Base-by-base conservation (phyloP, 1,284 basidiomycete species). In the Mycocalia duriaeana region DNA sequence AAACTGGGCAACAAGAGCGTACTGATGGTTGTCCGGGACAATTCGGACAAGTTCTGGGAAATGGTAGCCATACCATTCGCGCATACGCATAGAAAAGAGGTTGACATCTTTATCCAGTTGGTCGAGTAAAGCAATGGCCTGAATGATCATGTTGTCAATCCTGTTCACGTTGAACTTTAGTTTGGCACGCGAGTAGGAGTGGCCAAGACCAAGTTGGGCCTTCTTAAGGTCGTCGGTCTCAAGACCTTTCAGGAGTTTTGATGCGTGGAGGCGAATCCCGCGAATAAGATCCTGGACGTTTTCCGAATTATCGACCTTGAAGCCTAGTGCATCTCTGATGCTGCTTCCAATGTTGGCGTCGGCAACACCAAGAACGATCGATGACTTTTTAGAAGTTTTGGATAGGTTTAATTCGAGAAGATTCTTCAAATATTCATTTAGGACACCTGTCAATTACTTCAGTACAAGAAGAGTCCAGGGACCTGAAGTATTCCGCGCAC, bases 11-110 rank as follows among this genome's bases (percentile, higher is more conserved):
- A 88, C 79, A 25, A 79, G 79, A n/a, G 94, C 94, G 66, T 98
- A 99, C 62, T 90, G 86, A 67, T 95, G 86, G 67, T 96, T 96
- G 70, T 99, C 96, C 50, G 94, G 83, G 1, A 98, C 93, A 59
- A 99, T 76, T 60, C 82, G 89, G 72, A 96, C 83, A 54, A 99
- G 88, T 72, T 99, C 96, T 44, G 95, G 95, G 77, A 97, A 99
- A 69, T 99, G 96, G 77, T 96, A 99, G n/a, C 96, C 95, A 69
- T 99, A 99, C 96, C 96, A 99, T 68, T 99, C 95, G 57, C 95
- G 80, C 46, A 97, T 86, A 46, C 95, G 89, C 95, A 99, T 99
- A 22, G 94, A 89, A 66, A 99, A 98, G 22, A 95, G 85, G 76
- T 99, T 99, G 66, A 99, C 94, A 68, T 99, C 95, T 78, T 98